These are phyloP conservation scores for Boletus barrowsii DNA, from an alignment of 768 basidiomycete genomes.

Conservation along the genomic window DNA sequence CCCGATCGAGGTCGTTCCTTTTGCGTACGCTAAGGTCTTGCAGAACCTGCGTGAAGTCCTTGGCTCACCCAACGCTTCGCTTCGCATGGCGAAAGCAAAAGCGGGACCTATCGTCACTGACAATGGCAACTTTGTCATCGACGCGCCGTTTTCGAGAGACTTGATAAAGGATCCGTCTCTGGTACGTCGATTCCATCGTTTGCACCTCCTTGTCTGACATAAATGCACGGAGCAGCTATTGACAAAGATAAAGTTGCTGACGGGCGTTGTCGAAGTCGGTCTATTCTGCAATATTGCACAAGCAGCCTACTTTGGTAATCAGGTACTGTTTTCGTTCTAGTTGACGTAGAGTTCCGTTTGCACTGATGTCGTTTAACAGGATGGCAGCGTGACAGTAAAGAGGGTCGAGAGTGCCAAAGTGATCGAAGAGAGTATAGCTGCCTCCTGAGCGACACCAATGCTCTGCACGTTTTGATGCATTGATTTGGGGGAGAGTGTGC, in stretches of 20 bases:
- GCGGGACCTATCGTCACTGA: slow-evolving; percentile 97
- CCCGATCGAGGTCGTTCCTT: slow-evolving; percentile 95
- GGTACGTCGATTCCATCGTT: slow-evolving; percentile 32
- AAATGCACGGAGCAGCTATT: slow-evolving; percentile 52
- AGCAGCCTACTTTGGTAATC: slow-evolving; percentile 96
- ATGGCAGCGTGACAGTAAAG: slow-evolving; percentile 68
- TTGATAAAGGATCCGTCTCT: slow-evolving; percentile 63
- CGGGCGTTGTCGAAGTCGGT: slow-evolving; percentile 98
- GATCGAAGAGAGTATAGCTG: slow-evolving; percentile 17
- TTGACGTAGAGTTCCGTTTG: not conserved
- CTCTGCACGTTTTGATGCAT: not conserved
- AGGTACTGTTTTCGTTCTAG: slow-evolving; percentile 39
- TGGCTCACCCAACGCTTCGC: slow-evolving; percentile 65
- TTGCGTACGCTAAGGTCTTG: slow-evolving; percentile 89
- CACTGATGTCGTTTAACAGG: slow-evolving; percentile 34
- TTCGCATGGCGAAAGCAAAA: slow-evolving; percentile 92
- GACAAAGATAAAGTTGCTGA: slow-evolving; percentile 84
- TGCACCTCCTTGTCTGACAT: not conserved
- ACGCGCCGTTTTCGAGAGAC: slow-evolving; percentile 81
- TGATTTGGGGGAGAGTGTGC: not conserved
- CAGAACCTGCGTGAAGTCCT: slow-evolving; percentile 59
- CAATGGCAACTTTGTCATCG: slow-evolving; percentile 97
- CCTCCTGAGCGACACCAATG: not conserved
- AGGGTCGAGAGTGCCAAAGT: slow-evolving; percentile 30
- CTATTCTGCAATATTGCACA: slow-evolving; percentile 91